phyloP scores from a whole-genome alignment of 2,329 filamentous ascomycete genomes.

The Neoscytalidium dimidiatum region DNA sequence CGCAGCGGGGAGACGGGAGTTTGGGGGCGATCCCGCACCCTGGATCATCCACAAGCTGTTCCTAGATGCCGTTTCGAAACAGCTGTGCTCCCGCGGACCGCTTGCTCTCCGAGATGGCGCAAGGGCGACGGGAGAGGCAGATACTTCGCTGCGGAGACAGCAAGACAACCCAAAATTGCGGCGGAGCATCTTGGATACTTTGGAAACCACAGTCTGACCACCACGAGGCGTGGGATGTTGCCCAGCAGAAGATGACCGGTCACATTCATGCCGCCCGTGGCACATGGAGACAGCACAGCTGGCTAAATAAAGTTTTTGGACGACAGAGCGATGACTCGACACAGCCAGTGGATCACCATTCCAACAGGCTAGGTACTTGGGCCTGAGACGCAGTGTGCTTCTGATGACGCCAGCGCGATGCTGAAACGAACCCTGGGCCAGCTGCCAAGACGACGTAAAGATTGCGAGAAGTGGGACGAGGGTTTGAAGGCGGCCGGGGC shows the following conservation, averaged over 20 bases:
- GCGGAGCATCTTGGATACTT: background rate
- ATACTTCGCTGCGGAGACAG: background rate
- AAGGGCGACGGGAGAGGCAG: background rate
- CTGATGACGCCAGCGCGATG: background rate
- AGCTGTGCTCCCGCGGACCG: background rate
- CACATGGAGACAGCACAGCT: background rate
- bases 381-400: background rate
- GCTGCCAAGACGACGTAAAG: background rate
- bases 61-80: background rate
- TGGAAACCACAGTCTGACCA: background rate
- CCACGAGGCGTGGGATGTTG: background rate
- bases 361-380: background rate
- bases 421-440: background rate
- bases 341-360: background rate
- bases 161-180: background rate
- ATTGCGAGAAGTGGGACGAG: background rate
- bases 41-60: background rate
- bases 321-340: background rate
- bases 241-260: slow-evolving; percentile 3
- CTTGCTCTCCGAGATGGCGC: background rate
- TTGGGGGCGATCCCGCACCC: background rate
- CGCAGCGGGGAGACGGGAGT: background rate
- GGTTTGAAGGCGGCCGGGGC: slow-evolving; percentile 1
- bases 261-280: slow-evolving; percentile 4
- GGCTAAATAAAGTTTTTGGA: background rate